Evolutionary conservation across 306 rosid genomes (phyloP).

Genomic region (Ormosia emarginata): DNA sequence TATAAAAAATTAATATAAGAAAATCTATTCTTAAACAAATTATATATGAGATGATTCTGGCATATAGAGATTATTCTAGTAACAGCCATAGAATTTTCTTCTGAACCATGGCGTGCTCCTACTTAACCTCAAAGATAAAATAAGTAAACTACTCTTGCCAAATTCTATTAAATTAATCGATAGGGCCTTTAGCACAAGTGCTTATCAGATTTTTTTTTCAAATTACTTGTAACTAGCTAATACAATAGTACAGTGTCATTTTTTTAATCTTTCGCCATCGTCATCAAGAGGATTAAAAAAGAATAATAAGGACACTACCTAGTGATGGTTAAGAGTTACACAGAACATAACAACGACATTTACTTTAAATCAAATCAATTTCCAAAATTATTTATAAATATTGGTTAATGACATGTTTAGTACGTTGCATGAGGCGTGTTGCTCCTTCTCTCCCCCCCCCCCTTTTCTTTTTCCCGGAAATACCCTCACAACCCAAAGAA

Average conservation of each 20-base stretch:
- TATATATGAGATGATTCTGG: background rate
- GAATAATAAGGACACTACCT: background rate
- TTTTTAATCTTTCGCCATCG: background rate
- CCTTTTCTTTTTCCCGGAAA: too few species aligned
- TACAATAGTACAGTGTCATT: background rate
- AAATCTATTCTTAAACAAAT: background rate
- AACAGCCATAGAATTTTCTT: background rate
- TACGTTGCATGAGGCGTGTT: slow-evolving; percentile 5
- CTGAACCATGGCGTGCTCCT: background rate
- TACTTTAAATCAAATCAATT: background rate
- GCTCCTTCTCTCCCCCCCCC: background rate
- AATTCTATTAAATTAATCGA: slow-evolving; percentile 5
- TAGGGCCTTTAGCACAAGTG: background rate
- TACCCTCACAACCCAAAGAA: background rate
- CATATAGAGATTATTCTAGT: background rate
- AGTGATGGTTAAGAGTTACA: background rate
- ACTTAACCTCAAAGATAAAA: background rate
- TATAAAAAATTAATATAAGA: too few species aligned
- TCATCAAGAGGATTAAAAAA: background rate
- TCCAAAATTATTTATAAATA: background rate
- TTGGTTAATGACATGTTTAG: background rate
- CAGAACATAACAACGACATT: background rate
- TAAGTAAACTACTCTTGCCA: slow-evolving; percentile 12
- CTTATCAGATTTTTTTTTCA: background rate
- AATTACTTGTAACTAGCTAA: background rate